Base-by-base conservation (phyloP, 495 filamentous ascomycete genomes). In the Penicillium flavigenum region DNA sequence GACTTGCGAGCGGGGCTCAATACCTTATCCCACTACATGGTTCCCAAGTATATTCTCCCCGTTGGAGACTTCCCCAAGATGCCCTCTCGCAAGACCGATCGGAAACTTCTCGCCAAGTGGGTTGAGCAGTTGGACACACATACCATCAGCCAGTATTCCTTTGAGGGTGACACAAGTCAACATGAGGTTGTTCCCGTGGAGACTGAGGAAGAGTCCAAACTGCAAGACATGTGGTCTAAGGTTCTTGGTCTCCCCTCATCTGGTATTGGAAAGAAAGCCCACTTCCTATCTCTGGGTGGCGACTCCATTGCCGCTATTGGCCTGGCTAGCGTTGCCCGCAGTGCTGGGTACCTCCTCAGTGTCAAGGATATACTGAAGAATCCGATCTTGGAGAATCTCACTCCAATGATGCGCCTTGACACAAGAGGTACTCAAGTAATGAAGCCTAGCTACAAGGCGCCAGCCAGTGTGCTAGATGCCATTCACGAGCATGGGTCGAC, bases 61-160 rank as follows among this genome's bases (percentile, higher is more conserved):
- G 54, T 79, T 4, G 54, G 67, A 4, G 45, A 58, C 7, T 70
- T 81, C 55, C 79, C 79, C 3, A 51, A 74, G 14, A 69, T 69
- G 0, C 58, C 60, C n/a, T 77, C 72, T 10, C 72, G 70, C 14
- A 81, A 82, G 58, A 49, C 73, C 17, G 71, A 81, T 52, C 61
- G 74, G 16, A 71, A 64, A 42, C 29, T 42, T 17, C 48, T 63
- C 29, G 24, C 32, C 2, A 46, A 46, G 3, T 61, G 54, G 51
- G 58, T 69, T 17, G 46, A 57, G 43, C 22, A 47, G 27, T 16
- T 57, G 34, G 45, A 47, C 20, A 17, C 54, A 6, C 29, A 22
- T 26, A 47, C 34, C 44, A 24, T 47, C 22, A 39, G 34, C 5
- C 34, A 49, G 4, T 41, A 57, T 14, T 34, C 42, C 22, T 52